These are phyloP conservation scores for Lycium barbarum DNA, from an alignment of 257 asterid genomes.

Conservation along the genomic window DNA sequence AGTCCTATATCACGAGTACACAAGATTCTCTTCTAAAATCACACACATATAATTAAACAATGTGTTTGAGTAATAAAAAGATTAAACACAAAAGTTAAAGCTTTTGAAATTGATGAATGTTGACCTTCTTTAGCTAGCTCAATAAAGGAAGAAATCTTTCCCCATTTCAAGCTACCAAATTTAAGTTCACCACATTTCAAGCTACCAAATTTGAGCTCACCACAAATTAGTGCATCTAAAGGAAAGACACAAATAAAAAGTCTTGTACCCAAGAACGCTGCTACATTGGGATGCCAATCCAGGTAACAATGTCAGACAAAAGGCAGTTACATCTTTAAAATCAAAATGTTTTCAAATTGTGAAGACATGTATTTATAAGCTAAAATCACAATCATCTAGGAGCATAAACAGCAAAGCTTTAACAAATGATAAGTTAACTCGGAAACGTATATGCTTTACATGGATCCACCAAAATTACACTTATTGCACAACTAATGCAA, in stretches of 20 bases:
- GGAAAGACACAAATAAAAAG: neutral
- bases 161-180: no score
- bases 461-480: neutral
- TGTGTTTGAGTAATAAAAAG: no score
- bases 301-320: neutral
- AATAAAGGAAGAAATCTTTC: no score
- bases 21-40: no score
- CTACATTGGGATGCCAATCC: neutral
- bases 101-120: no score
- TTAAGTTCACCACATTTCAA: neutral
- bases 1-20: no score
- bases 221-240: slow-evolving; percentile 11
- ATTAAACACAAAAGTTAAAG: no score
- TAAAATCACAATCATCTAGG: neutral
- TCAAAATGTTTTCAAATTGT: neutral
- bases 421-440: neutral
- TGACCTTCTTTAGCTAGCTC: no score
- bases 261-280: neutral
- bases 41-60: no score
- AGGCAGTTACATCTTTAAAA: neutral
- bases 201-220: neutral
- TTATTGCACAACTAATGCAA: neutral
- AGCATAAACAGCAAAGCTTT: neutral
- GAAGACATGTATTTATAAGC: slow-evolving; percentile 1
- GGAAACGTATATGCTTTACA: neutral